A percentile compares a stretch with the other conserved stretches of the same genome.
Evolutionary conservation across 306 rosid genomes (phyloP).

Genomic region (Purshia tridentata): DNA sequence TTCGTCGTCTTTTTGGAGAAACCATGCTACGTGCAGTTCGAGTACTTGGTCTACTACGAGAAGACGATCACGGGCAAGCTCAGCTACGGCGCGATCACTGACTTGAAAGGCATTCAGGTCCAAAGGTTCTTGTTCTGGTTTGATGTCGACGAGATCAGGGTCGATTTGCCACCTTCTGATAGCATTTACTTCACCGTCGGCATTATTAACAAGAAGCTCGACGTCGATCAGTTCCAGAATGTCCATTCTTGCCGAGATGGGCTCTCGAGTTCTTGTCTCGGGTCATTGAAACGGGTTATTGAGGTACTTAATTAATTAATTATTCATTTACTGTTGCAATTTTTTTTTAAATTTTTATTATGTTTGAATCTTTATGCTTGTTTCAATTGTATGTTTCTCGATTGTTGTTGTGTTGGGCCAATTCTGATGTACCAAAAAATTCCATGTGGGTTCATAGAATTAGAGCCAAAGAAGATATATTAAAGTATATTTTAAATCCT

Average conservation of each 20-base stretch:
- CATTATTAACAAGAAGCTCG: conserved; percentile 76
- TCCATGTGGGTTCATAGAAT: neutral
- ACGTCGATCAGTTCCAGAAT: conserved; percentile 63
- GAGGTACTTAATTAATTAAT: conserved; percentile 39
- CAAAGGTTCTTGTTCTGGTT: conserved; percentile 70
- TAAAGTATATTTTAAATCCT: neutral
- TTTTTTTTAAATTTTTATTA: neutral
- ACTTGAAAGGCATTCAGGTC: conserved; percentile 75
- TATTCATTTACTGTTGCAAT: neutral
- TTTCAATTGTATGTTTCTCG: neutral
- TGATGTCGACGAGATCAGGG: conserved; percentile 80
- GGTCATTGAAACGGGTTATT: conserved; percentile 28
- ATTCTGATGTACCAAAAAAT: neutral
- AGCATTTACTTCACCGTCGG: conserved; percentile 84
- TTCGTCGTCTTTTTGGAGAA: conserved; percentile 57
- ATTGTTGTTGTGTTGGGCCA: neutral
- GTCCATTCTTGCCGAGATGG: conserved; percentile 62
- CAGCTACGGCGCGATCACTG: conserved; percentile 66
- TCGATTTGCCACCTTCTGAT: conserved; percentile 86
- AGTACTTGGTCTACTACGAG: conserved; percentile 72
- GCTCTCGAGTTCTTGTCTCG: conserved; percentile 30
- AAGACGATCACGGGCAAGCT: conserved; percentile 65
- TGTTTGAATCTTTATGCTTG: neutral
- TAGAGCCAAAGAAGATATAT: neutral
- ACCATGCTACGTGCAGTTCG: conserved; percentile 73